Conservation (phyloP, 139 green algal genomes). For the Tetraselmis chui region DNA sequence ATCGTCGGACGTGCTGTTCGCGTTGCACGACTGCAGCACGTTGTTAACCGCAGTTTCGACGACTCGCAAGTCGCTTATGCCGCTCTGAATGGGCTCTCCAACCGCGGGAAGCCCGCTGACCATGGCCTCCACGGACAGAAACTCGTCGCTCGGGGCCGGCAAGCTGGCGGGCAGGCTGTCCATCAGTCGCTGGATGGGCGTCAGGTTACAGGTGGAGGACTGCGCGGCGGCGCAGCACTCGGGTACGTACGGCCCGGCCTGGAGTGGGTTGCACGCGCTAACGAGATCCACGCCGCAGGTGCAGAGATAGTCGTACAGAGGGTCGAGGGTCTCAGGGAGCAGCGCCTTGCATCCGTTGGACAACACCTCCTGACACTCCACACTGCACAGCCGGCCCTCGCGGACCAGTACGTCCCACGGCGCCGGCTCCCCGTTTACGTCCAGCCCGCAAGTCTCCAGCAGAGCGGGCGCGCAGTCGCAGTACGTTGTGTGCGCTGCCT, state of each 20-base stretch:
- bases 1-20: too few species aligned
- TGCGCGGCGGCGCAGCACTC: background rate
- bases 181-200: background rate
- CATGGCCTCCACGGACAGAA: background rate
- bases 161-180: background rate
- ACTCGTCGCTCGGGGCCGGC: background rate
- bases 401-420: background rate
- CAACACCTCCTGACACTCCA: background rate
- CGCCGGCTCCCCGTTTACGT: background rate
- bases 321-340: background rate
- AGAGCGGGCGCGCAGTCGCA: background rate
- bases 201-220: background rate
- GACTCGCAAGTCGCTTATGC: background rate
- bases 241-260: background rate
- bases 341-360: background rate
- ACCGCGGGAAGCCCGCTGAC: background rate
- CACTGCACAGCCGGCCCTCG: background rate
- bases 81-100: background rate
- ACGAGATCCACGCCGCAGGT: background rate
- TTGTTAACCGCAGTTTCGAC: background rate
- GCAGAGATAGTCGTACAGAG: background rate
- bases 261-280: background rate
- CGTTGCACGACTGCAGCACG: too few species aligned
- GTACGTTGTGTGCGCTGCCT: background rate
- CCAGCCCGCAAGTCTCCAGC: background rate